Conservation (phyloP, 2,329 filamentous ascomycete genomes). For the Trichoderma sp. region DNA sequence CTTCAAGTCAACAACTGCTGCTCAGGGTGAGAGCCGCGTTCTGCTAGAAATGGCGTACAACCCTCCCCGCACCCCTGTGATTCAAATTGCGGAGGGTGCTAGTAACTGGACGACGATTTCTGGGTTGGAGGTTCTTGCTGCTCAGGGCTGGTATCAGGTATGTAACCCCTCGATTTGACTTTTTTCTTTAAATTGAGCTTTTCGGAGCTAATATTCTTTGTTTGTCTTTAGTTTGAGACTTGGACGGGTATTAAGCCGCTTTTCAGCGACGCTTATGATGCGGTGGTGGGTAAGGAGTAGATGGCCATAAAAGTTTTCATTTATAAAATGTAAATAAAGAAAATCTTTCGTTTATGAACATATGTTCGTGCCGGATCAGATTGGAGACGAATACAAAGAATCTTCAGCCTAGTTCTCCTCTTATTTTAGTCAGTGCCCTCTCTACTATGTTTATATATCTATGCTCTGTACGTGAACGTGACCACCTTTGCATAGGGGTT, state of each 20-base stretch:
- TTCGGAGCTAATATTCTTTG: neutral
- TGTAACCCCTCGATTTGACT: slow-evolving; percentile 28
- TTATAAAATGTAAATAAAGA: neutral
- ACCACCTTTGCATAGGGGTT: too few species aligned
- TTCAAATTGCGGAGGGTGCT: slow-evolving; percentile 73
- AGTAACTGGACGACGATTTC: slow-evolving; percentile 77
- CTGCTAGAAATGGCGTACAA: slow-evolving; percentile 97
- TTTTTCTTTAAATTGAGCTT: neutral
- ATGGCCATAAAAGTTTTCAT: neutral
- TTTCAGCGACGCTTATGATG: neutral
- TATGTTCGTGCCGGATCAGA: neutral
- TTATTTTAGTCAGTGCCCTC: neutral
- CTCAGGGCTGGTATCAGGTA: slow-evolving; percentile 87
- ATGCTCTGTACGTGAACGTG: too few species aligned
- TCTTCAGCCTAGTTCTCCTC: neutral
- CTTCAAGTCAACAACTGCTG: slow-evolving; percentile 33
- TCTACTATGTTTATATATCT: too few species aligned
- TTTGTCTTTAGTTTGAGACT: neutral
- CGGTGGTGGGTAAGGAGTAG: neutral
- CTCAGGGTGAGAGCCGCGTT: slow-evolving; percentile 39
- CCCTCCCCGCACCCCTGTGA: slow-evolving; percentile 76
- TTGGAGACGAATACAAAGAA: neutral
- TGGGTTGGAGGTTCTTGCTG: slow-evolving; percentile 83
- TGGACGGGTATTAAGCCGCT: neutral
- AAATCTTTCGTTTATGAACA: neutral